phyloP scores from a whole-genome alignment of 345 rosid genomes.

The Aurinia saxatilis region DNA sequence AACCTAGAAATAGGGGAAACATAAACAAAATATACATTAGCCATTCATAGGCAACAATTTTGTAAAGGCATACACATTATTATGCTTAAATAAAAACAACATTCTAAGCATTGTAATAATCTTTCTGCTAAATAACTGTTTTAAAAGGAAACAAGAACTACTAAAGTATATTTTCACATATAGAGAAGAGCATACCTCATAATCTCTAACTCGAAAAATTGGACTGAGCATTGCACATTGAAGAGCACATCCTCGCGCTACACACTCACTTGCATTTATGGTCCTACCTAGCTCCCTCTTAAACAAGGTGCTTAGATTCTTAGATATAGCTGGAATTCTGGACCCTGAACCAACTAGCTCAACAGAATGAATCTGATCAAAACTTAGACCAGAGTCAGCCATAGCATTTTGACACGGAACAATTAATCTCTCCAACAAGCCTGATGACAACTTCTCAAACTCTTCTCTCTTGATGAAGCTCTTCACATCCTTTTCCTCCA shows the following conservation, averaged over 20 bases:
- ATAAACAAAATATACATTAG: no score
- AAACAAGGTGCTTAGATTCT: slow-evolving; percentile 39
- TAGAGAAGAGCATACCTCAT: slow-evolving; percentile 37
- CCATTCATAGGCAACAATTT: not conserved
- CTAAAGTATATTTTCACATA: not conserved
- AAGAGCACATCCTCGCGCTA: slow-evolving; percentile 66
- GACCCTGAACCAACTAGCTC: slow-evolving; percentile 76
- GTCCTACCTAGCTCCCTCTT: slow-evolving; percentile 55
- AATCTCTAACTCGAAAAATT: slow-evolving; percentile 47
- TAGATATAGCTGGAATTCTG: slow-evolving; percentile 51
- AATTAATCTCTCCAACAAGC: slow-evolving; percentile 41
- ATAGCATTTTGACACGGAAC: slow-evolving; percentile 54
- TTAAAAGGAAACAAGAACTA: not conserved
- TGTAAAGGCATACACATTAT: not conserved
- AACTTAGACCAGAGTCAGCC: slow-evolving; percentile 43
- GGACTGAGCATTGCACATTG: slow-evolving; percentile 78
- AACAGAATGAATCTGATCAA: slow-evolving; percentile 47
- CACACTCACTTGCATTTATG: slow-evolving; percentile 64
- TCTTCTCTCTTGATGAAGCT: slow-evolving; percentile 61
- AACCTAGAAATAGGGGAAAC: no score
- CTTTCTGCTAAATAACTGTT: not conserved
- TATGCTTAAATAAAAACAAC: not conserved
- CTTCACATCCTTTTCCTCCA: slow-evolving; percentile 67
- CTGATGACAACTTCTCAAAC: slow-evolving; percentile 46
- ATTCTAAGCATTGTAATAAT: not conserved